Base-by-base conservation (phyloP, 129 eudicot genomes). In the Flaveria ramosissima region DNA sequence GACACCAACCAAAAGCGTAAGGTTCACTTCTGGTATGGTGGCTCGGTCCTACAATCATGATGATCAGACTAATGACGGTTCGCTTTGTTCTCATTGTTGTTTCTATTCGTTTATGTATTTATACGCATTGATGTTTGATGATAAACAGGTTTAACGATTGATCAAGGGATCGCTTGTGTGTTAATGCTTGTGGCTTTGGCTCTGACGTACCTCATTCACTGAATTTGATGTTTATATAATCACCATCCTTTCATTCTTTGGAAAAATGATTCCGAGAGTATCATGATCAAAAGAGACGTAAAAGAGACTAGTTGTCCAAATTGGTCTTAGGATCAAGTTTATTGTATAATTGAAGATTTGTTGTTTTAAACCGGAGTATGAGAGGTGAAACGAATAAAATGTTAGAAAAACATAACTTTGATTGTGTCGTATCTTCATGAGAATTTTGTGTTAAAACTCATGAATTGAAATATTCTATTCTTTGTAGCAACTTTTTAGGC, bases 201-300 rank as follows among this genome's bases (percentile, higher is more conserved):
- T 46, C 80, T 90, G 51, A 90, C 92, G n/a, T 90, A 88, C 81
- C 84, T 90, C 74, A 82, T 90, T 77, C 96, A 90, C 70, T 90
- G 74, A 83, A 30, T 51, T 71, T 1, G 55, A 41, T 24, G 52
- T 65, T 30, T 21, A 62, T 21, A 41, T 55, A n/a, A 32, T 43
- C 68, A 57, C 10, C 71, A 53, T 71, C 78, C 83, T 60, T 78
- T 20, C 57, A 39, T 68, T 26, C 59, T 9, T 45, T 45, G 8
- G 12, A 66, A 19, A 27, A 46, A 27, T 30, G 50, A 27, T 10
- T 61, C 61, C 80, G 51, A 69, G 14, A 53, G 62, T 20, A 30
- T 46, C 70, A 69, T 26, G 36, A 27, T 36, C 41, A 6, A 36
- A 36, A 36, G 61, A 62, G 60, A 79, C 63, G 68, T 27, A 42